Evolutionary conservation across 108 stramenopile genomes (phyloP), one percentile per base, ranked within the genome.

Genomic region (Cyclostephanos invisitatus): DNA sequence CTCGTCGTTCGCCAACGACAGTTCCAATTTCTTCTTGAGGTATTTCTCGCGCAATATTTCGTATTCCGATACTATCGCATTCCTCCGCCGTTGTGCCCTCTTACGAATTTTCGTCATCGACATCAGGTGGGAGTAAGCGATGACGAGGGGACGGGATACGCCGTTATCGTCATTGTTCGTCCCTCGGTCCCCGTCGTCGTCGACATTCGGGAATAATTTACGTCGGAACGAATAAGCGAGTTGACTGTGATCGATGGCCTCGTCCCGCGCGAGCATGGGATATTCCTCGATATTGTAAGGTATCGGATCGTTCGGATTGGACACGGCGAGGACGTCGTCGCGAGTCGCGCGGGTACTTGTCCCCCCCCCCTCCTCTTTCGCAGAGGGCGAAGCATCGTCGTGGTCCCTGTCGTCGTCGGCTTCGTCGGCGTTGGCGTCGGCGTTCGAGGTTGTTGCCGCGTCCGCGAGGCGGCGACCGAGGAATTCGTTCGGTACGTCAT

Each of bases 71-170:
- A 51, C n/a, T 8, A 70, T 29, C 29, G 63, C 44, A 44, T 58
- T 55, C 53, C 49, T 63, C 28, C 73, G 68, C 22, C 22, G 17
- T 18, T 58, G 63, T 5, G 78, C 72, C 4, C 46, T 20, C 14
- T 20, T 18, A 0, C 62, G 72, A 29, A 40, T 0, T 18, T 55
- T 38, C 7, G 53, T 21, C 11, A 54, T 37, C 17, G 22, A 25
- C 40, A 25, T 11, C 4, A 22, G 78, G 21, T 80, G 78, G 3
- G 78, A 73, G 62, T 80, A 80, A 28, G 78, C 78, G 28, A 80
- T 80, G 51, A 64, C 49, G 6, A 80, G 72, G 7, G 78, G 72
- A 25, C 40, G 59, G 50, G 77, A 71, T 14, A 68, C 40, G 32
- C 71, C 49, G 32, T 64, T 29, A n/a, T n/a, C n/a, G n/a, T n/a